These are phyloP conservation scores for Pilatotrama ljubarskyi DNA, from an alignment of 768 basidiomycete genomes.

Conservation along the genomic window DNA sequence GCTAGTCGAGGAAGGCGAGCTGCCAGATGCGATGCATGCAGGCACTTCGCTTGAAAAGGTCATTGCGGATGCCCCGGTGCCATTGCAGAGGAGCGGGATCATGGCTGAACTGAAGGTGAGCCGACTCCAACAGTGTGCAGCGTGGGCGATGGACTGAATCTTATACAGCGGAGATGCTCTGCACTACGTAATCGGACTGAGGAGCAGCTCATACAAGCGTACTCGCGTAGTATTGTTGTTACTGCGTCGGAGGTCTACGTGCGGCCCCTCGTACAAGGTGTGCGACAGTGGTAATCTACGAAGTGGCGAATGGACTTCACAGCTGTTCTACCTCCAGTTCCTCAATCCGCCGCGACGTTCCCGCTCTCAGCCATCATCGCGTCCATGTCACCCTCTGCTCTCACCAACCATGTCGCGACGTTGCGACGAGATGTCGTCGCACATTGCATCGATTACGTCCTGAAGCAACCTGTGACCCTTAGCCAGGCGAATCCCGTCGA, in stretches of 20 bases:
- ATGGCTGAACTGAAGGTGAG: conserved; percentile 60
- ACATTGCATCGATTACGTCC: conserved; percentile 58
- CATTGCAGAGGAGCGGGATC: conserved; percentile 53
- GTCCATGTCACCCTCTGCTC: conserved; percentile 55
- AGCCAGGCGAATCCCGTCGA: conserved; percentile 37
- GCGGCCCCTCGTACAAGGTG: conserved; percentile 50
- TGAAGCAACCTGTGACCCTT: conserved; percentile 53
- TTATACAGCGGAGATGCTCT: conserved; percentile 52
- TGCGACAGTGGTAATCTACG: conserved; percentile 34
- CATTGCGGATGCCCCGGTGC: conserved; percentile 48
- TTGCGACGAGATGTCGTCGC: conserved; percentile 64
- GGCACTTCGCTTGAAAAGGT: conserved; percentile 43
- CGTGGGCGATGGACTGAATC: not conserved
- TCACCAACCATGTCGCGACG: conserved; percentile 56
- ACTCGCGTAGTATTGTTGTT: conserved; percentile 55
- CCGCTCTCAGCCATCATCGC: conserved; percentile 55
- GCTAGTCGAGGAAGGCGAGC: conserved; percentile 55
- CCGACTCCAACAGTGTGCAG: not conserved
- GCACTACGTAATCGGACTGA: conserved; percentile 53
- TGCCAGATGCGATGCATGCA: conserved; percentile 61
- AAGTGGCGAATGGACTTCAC: no score
- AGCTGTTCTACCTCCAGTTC: conserved; percentile 41
- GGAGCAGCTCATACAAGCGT: conserved; percentile 73
- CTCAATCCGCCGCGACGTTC: conserved; percentile 52
- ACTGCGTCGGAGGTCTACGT: conserved; percentile 52